Evolutionary conservation across 176 grass and related monocot species (phyloP).

Genomic region (Carex pumila): DNA sequence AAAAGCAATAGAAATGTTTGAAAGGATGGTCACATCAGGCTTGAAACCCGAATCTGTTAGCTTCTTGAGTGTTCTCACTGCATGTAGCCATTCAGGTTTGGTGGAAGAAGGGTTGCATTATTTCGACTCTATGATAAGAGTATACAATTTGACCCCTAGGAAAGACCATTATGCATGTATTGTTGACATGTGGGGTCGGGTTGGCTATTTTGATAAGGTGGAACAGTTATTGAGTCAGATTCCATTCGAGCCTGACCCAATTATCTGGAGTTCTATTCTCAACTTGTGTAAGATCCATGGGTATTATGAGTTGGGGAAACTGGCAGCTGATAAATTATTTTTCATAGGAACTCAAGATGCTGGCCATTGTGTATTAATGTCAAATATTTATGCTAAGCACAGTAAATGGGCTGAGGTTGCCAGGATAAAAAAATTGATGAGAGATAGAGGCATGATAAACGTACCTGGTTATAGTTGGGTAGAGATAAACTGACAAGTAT

Average conservation of each 20-base stretch:
- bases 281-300: constrained; percentile 76
- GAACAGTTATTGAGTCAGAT: constrained; percentile 54
- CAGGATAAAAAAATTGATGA: constrained; percentile 67
- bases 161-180: constrained; percentile 81
- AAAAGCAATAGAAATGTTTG: constrained; percentile 70
- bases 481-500: constrained; percentile 68
- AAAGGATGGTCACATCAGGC: constrained; percentile 44
- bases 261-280: constrained; percentile 90
- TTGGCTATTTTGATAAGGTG: constrained; percentile 51
- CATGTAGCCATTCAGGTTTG: constrained; percentile 72
- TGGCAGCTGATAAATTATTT: constrained; percentile 76
- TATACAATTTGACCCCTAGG: constrained; percentile 45
- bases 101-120: constrained; percentile 57
- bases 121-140: constrained; percentile 58
- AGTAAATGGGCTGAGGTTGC: constrained; percentile 73
- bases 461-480: constrained; percentile 83
- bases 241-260: constrained; percentile 47
- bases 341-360: constrained; percentile 44
- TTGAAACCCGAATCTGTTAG: constrained; percentile 67
- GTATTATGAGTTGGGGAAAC: constrained; percentile 60
- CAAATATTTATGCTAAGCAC: constrained; percentile 85
- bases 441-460: constrained; percentile 68
- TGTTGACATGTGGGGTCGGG: constrained; percentile 63
- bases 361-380: constrained; percentile 56
- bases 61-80: constrained; percentile 68